These are phyloP conservation scores for Spinellus fusiger DNA, from an alignment of 192 early-diverging fungal species.

Conservation along the genomic window DNA sequence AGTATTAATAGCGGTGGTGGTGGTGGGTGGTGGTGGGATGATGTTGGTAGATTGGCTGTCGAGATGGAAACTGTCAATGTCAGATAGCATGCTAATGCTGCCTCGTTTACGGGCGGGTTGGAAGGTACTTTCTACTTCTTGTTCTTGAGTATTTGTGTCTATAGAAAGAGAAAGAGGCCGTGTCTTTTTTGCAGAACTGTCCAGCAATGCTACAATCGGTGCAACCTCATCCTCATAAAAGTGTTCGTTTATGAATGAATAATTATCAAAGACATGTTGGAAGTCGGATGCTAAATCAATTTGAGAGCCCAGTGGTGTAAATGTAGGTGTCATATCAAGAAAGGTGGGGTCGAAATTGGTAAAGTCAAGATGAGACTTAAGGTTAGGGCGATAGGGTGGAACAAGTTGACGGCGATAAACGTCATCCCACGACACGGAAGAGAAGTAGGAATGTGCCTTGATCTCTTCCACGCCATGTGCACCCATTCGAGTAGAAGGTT, in stretches of 20 bases:
- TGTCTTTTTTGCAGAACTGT: not conserved
- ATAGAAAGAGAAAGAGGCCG: not conserved
- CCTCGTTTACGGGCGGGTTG: conserved; percentile 26
- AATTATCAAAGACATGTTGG: conserved; percentile 32
- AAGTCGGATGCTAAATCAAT: conserved; percentile 21
- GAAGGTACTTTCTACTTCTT: not conserved
- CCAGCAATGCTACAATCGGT: not conserved
- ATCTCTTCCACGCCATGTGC: conserved; percentile 56
- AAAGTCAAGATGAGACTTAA: conserved; percentile 42
- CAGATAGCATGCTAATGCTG: conserved; percentile 30
- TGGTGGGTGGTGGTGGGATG: not conserved
- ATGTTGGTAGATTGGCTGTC: not conserved
- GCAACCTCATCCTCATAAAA: not conserved
- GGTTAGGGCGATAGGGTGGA: conserved; percentile 60
- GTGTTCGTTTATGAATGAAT: conserved; percentile 25
- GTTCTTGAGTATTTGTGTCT: not conserved
- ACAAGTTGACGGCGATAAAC: conserved; percentile 50
- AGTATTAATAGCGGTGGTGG: too few relatives aligned
- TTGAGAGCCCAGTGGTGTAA: conserved; percentile 26
- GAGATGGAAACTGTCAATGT: conserved; percentile 13
- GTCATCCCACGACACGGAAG: conserved; percentile 63
- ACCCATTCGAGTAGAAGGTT: conserved; percentile 64
- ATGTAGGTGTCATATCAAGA: conserved; percentile 38
- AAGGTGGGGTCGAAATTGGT: conserved; percentile 53
- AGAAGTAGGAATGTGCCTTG: conserved; percentile 71